Evolutionary conservation across 306 rosid genomes (phyloP), one percentile per base, ranked within the genome.

Genomic region (Erythrophleum fordii): DNA sequence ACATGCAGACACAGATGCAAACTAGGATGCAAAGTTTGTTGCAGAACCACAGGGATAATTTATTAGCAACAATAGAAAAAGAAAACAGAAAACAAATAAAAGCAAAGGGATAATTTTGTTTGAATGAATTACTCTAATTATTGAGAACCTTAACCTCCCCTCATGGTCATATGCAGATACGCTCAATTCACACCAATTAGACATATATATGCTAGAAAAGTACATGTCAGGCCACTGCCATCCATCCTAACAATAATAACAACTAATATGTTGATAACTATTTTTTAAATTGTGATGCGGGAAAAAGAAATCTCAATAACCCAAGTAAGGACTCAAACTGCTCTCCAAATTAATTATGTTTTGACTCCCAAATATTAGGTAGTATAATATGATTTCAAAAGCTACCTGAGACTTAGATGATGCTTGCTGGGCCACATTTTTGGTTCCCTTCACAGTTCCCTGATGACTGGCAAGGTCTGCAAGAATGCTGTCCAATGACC

Each of bases 361-460:
- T 16, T 18, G 17, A 52, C 66, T 34, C 76, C 26, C 65, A 77
- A 25, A 58, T 41, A 67, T 58, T 12, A 70, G 6, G 34, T 22
- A 29, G 56, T 13, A 76, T 44, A 6, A 2, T 37, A 17, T 48
- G 69, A 41, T 20, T 81, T 37, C 68, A 4, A 81, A 61, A 75
- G 53, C 83, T 83, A 92, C 93, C 92, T 89, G 95, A 77, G 93
- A 89, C 81, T 89, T 91, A 11, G 89, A 86, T 14, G 91, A 82
- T 41, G 85, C 77, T 88, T 77, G 93, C 76, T 86, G 90, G 23
- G 75, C 86, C 48, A 26, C 86, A 81, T 86, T 92, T 86, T 89
- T 90, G 28, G 92, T 86, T 85, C 93, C 90, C 93, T 87, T 92
- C 64, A 72, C 74, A 76, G 69, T 77, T 83, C 85, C 86, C 45